Percentiles rank a stretch among this genome's conserved stretches.
Evolutionary conservation across 2,329 filamentous ascomycete species (phyloP).

Genomic region (Neonectria ditissima): DNA sequence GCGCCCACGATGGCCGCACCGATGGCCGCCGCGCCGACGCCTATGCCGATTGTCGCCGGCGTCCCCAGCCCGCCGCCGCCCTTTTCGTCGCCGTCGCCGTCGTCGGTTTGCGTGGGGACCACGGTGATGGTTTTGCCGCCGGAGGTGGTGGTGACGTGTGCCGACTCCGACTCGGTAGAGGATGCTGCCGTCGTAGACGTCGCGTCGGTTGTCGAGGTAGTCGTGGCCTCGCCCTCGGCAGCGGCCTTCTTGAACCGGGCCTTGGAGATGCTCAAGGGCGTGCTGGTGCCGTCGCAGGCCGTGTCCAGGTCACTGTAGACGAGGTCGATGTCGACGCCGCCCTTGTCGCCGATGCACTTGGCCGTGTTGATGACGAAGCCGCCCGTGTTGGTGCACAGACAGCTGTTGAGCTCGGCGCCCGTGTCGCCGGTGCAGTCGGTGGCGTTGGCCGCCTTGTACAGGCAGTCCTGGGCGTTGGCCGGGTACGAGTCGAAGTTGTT

Average conservation of each 20-base stretch:
- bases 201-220: conserved; percentile 11
- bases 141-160: conserved; percentile 22
- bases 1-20: conserved; percentile 45
- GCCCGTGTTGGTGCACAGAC: conserved; percentile 62
- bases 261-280: conserved; percentile 57
- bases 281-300: conserved; percentile 59
- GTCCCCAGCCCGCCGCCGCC: conserved; percentile 37
- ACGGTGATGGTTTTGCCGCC: conserved; percentile 30
- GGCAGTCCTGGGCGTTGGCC: conserved; percentile 52
- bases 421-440: conserved; percentile 57
- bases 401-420: conserved; percentile 57
- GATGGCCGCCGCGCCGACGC: conserved; percentile 50
- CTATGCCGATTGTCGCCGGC: conserved; percentile 55
- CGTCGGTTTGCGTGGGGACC: conserved; percentile 26
- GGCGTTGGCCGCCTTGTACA: conserved; percentile 54
- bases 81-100: neutral
- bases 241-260: conserved; percentile 53
- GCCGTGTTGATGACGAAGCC: conserved; percentile 62
- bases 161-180: conserved; percentile 15
- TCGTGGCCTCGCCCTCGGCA: conserved; percentile 9
- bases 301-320: conserved; percentile 58
- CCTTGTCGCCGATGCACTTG: conserved; percentile 55
- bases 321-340: conserved; percentile 50
- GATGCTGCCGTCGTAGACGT: conserved; percentile 15
- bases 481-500: conserved; percentile 53